Percentiles rank a stretch among this genome's conserved stretches.
Evolutionary conservation across 1,139 yeast genomes (phyloP).

Genomic region (Yamadazyma pseudoaaseri): DNA sequence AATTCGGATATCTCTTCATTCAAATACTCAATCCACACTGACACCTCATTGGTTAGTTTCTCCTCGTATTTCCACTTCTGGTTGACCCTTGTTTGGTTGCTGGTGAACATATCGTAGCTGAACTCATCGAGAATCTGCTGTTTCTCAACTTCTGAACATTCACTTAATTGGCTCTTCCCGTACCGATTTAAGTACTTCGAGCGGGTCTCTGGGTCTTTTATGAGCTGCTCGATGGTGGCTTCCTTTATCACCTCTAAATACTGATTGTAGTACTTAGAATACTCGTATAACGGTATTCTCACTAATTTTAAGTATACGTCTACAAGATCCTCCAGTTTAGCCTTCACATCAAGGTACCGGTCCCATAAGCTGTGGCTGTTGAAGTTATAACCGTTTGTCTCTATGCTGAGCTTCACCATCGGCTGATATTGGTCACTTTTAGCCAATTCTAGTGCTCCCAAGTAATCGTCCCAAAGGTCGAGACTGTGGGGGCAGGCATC

Average conservation of each 20-base stretch:
- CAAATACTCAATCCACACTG: slow-evolving; percentile 51
- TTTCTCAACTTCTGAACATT: slow-evolving; percentile 28
- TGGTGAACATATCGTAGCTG: slow-evolving; percentile 38
- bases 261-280: slow-evolving; percentile 59
- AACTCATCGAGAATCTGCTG: slow-evolving; percentile 43
- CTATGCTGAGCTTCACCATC: slow-evolving; percentile 5
- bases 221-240: slow-evolving; percentile 30
- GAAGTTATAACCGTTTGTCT: slow-evolving; percentile 53
- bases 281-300: slow-evolving; percentile 64
- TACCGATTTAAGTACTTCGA: slow-evolving; percentile 21
- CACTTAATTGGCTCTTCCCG: slow-evolving; percentile 17
- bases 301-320: slow-evolving; percentile 42
- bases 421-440: slow-evolving; percentile 4
- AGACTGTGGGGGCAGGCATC: slow-evolving; percentile 53
- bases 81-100: slow-evolving; percentile 51
- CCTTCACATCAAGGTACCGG: slow-evolving; percentile 47
- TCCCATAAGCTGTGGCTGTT: slow-evolving; percentile 69
- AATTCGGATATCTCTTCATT: slow-evolving; percentile 35
- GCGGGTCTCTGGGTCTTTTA: slow-evolving; percentile 17
- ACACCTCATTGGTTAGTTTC: slow-evolving; percentile 33
- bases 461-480: slow-evolving; percentile 67
- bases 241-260: slow-evolving; percentile 43
- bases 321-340: slow-evolving; percentile 12
- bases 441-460: slow-evolving; percentile 38
- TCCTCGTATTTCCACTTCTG: slow-evolving; percentile 65